Evolutionary conservation across 2,329 filamentous ascomycete genomes (phyloP), one percentile per base, ranked within the genome.

Genomic region (Clonostachys sp.): DNA sequence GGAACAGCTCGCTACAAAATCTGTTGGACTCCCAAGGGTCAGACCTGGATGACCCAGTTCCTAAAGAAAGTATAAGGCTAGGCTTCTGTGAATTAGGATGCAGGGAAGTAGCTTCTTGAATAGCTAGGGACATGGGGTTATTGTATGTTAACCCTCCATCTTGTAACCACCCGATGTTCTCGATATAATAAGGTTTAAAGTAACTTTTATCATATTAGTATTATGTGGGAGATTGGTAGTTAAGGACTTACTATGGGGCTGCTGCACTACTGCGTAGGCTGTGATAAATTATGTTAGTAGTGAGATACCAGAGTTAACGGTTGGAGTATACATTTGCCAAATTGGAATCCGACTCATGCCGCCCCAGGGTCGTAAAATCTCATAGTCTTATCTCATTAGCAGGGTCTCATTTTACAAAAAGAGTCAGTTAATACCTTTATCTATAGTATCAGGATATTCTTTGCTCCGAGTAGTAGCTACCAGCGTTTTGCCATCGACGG

Each of bases 91-190:
- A 34, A n/a, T 43, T 9, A 10, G 30, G 35, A 41, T 50, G 49
- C 20, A 48, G 24, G 2, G 20, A 24, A 16, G 46, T 46, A 12
- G 50, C 40, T 34, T 52, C 48, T 42, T 52, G 17, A 13, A 52
- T 8, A 12, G 45, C 35, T 13, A 38, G 12, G 35, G 35, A 38
- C 33, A 45, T 48, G 2, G 45, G 51, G 43, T 53, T 53, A 33
- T 51, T 53, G 18, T 44, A 46, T 14, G 45, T 34, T 10, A 53
- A 39, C 35, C 51, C 42, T 42, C 51, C 44, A 20, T 52, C 49
- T 40, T 53, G 41, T 42, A 53, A 53, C 3, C 18, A 47, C n/a
- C 47, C 44, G 14, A 48, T 40, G 40, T 44, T 34, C 14, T 41
- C 10, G 24, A 53, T 49, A 45, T 38, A 35, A 24, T 46, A 34